Base-by-base conservation (phyloP, 2,329 filamentous ascomycete genomes). In the Fusarium torulosum region DNA sequence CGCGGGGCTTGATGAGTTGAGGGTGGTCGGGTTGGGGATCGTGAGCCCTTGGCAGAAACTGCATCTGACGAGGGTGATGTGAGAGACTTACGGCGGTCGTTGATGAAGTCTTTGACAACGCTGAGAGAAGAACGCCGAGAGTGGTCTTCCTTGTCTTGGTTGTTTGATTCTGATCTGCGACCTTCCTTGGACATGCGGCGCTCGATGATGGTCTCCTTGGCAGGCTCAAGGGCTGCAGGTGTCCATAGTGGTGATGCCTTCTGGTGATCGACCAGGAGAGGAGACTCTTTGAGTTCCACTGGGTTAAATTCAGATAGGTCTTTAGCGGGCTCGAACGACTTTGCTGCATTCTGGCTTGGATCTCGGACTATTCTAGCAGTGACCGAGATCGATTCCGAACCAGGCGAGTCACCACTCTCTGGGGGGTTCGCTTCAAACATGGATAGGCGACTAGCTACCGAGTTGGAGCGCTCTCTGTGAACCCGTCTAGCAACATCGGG, bases 311-410 rank as follows among this genome's bases (percentile, higher is more conserved):
- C 85, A 4, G 75, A 76, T 19, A 75, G 72, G 50, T 83, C 82
- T 37, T 75, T 78, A 4, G 77, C 78, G 4, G 76, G 70, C 19
- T 86, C 84, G 3, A 80, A 73, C 20, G 76, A 75, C 59, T 76
- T 79, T 7, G 79, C 76, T 41, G 80, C 79, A 20, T 76, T 76
- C 33, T 85, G 81, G 20, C 75, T 77, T 13, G 85, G 82, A 67
- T 91, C 91, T 46, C 93, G 88, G 37, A 97, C 82, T 66, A 97
- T 97, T 51, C 90, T 88, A 47, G 94, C 92, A 19, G 91, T 96
- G 13, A 97, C 94, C 44, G 94, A 94, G n/a, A 97, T 88, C 1
- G 93, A 94, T 73, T 94, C 92, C 7, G 90, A 81, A 7, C 84
- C 63, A 11, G 71, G 64, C 4, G 75, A 71, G 6, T 54, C 66